A percentile compares a stretch with the other conserved stretches of the same genome.
Conservation (phyloP, 257 asterid species). For the Ballota nigra region DNA sequence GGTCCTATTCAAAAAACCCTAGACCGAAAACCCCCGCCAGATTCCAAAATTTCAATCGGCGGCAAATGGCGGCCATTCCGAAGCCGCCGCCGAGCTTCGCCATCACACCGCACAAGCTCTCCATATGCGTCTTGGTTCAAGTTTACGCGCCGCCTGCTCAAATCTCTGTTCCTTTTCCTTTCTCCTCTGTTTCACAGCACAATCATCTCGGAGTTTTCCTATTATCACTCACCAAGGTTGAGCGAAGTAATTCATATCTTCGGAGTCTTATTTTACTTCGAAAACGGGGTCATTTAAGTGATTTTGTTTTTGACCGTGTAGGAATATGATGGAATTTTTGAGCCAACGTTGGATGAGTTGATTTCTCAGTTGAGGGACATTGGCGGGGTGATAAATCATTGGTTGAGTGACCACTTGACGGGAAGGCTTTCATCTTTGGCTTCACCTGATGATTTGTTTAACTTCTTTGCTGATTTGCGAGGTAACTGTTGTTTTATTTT, state of each 20-base stretch:
- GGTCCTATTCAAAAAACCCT: conserved; percentile 38
- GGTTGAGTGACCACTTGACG: conserved; percentile 71
- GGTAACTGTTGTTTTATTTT: conserved; percentile 32
- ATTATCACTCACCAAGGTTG: conserved; percentile 72
- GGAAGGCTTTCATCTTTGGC: conserved; percentile 55
- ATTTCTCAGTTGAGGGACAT: conserved; percentile 55
- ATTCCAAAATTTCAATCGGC: conserved; percentile 9
- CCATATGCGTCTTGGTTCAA: conserved; percentile 72
- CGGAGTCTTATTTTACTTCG: not conserved
- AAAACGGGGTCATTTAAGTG: not conserved
- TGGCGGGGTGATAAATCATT: conserved; percentile 56
- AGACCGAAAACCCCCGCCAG: conserved; percentile 22
- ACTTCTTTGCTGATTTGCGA: conserved; percentile 74
- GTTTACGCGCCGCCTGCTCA: conserved; percentile 84
- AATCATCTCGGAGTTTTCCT: conserved; percentile 76
- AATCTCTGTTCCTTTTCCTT: conserved; percentile 70
- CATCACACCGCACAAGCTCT: conserved; percentile 84
- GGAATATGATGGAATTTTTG: conserved; percentile 75
- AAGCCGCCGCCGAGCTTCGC: conserved; percentile 61
- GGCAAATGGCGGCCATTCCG: conserved; percentile 43
- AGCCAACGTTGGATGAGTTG: conserved; percentile 76
- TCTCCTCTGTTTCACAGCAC: conserved; percentile 83
- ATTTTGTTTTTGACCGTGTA: conserved; percentile 27
- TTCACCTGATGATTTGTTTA: conserved; percentile 86
- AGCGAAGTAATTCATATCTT: not conserved